These are phyloP conservation scores for Hypoxylon sp. DNA, from an alignment of 2,329 filamentous ascomycete genomes.

Conservation along the genomic window DNA sequence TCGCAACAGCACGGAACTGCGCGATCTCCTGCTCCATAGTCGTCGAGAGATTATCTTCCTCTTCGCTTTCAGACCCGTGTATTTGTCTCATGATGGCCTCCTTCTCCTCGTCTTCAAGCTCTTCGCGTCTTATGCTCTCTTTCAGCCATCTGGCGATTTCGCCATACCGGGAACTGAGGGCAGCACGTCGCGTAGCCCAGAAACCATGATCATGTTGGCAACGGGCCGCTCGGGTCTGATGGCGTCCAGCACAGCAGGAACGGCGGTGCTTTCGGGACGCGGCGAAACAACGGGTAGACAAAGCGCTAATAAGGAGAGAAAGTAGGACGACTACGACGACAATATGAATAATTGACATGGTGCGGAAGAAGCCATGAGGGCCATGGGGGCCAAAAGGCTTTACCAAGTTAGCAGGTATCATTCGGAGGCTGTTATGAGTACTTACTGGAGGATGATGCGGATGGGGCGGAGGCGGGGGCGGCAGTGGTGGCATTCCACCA, in stretches of 20 bases:
- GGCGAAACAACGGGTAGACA: conserved; percentile 51
- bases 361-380: conserved; percentile 30
- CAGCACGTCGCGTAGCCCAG: conserved; percentile 36
- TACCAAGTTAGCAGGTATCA: conserved; percentile 21
- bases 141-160: conserved; percentile 54
- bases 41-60: conserved; percentile 53
- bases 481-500: conserved; percentile 25
- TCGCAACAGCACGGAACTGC: conserved; percentile 63
- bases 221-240: conserved; percentile 42
- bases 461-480: conserved; percentile 21
- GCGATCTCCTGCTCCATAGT: conserved; percentile 67
- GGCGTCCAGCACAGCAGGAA: conserved; percentile 48
- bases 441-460: conserved; percentile 29
- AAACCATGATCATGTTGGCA: conserved; percentile 6
- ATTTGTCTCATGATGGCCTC: conserved; percentile 53
- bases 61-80: conserved; percentile 48
- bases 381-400: conserved; percentile 38
- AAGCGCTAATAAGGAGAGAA: conserved; percentile 47
- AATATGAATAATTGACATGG: conserved; percentile 36
- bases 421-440: background rate
- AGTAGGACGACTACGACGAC: conserved; percentile 47
- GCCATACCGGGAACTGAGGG: conserved; percentile 49
- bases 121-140: conserved; percentile 42
- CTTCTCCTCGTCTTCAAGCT: conserved; percentile 57
- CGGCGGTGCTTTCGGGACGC: conserved; percentile 51